Evolutionary conservation across 345 rosid genomes (phyloP).

Genomic region (Carallia pectinifolia): DNA sequence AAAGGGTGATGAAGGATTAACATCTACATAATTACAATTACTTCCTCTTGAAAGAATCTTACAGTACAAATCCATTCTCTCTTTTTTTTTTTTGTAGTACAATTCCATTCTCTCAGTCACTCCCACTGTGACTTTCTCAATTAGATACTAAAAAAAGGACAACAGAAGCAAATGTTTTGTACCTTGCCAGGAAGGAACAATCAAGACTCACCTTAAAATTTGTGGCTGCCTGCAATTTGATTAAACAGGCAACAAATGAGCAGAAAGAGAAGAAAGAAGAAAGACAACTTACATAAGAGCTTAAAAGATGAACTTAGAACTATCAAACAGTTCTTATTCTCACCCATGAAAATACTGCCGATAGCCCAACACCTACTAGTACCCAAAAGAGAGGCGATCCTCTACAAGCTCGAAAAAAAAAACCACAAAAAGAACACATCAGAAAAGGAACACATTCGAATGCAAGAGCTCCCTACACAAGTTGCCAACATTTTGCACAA

Average conservation of each 20-base stretch:
- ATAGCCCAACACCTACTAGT: conserved; percentile 86
- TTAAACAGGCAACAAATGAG: conserved; percentile 15
- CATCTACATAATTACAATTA: too few species aligned
- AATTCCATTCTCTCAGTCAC: background rate
- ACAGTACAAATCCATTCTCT: too few species aligned
- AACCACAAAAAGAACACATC: background rate
- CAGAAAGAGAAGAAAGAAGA: background rate
- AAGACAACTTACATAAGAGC: too few species aligned
- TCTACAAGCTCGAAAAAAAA: conserved; percentile 30
- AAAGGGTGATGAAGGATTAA: too few species aligned
- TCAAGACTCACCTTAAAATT: conserved; percentile 62
- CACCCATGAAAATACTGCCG: conserved; percentile 79
- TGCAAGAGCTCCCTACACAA: background rate
- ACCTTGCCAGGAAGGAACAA: conserved; percentile 18
- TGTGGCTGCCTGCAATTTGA: conserved; percentile 60
- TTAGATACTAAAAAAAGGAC: background rate
- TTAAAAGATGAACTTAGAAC: background rate
- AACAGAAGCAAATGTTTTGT: background rate
- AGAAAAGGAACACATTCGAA: background rate
- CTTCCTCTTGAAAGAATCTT: too few species aligned
- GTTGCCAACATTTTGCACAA: background rate
- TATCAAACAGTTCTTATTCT: conserved; percentile 22
- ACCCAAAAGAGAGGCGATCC: conserved; percentile 97
- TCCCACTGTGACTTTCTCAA: too few species aligned
- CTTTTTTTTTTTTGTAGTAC: too few species aligned